Evolutionary conservation across 805 yeast species (phyloP).

Genomic region (Candida hungchunana): DNA sequence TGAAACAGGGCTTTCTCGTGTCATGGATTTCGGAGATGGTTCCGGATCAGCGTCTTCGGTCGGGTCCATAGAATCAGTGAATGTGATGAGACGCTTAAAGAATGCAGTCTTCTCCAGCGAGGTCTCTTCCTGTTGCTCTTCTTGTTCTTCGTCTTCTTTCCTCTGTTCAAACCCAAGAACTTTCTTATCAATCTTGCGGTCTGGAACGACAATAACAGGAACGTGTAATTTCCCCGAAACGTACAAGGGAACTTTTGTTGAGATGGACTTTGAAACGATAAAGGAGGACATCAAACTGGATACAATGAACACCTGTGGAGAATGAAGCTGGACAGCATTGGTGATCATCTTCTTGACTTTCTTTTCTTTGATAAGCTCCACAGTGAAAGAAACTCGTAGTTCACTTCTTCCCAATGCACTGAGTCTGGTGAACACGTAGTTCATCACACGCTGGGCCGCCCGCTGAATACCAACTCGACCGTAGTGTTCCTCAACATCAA

Average conservation of each 20-base stretch:
- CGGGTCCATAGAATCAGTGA: conserved; percentile 9
- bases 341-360: conserved; percentile 13
- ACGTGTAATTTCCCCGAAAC: conserved; percentile 16
- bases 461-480: conserved; percentile 11
- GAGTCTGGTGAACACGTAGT: conserved; percentile 16
- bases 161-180: not conserved
- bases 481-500: conserved; percentile 13
- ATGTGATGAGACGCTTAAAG: not conserved
- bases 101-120: not conserved
- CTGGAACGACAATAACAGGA: conserved; percentile 23
- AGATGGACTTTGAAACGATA: conserved; percentile 3
- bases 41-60: conserved; percentile 1
- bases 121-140: not conserved
- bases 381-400: conserved; percentile 19
- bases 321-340: conserved; percentile 16
- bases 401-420: conserved; percentile 10
- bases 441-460: conserved; percentile 13
- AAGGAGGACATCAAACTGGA: conserved; percentile 17
- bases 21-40: conserved; percentile 4
- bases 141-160: not conserved
- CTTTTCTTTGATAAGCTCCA: conserved; percentile 24
- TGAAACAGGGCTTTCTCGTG: conserved; percentile 5
- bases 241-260: conserved; percentile 19
- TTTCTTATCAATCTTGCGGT: conserved; percentile 9
- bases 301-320: conserved; percentile 20